Base-by-base conservation (phyloP, 495 filamentous ascomycete genomes). In the Apiosordaria backusii region DNA sequence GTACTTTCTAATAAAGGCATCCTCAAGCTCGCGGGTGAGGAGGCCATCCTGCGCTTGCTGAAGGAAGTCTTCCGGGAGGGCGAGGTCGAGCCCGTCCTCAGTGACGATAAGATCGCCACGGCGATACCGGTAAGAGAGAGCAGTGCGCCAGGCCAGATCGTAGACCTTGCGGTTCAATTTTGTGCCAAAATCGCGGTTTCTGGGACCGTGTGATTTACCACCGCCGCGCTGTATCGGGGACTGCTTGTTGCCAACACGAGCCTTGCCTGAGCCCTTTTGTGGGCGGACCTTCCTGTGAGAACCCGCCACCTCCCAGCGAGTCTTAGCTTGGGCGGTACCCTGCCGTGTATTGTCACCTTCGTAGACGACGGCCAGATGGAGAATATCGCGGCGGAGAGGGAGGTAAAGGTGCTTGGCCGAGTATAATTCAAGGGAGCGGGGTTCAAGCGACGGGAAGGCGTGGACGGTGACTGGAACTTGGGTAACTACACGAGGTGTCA, bases 121-220 rank as follows among this genome's bases (percentile, higher is more conserved):
- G 64, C 85, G 80, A 78, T 93, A 98, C 54, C 96, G 87, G 78
- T 96, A 97, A 69, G 90, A 93, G 63, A 99, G 83, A 1, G 96
- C 96, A 40, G 90, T 98, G 73, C 96, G 87, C 92, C 92, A 98
- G 13, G 96, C 96, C 72, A 96, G 79, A 75, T 97, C 93, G 79
- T 99, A 99, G 58, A 97, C 88, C 83, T 97, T 97, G 69, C 83
- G 83, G 60, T 89, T 93, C 65, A 99, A 82, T 40, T 83, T 85
- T 19, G 92, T 93, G 61, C 86, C 85, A 78, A 98, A 98, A 77
- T 97, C 92, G 67, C 95, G 83, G 35, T 92, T 92, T 68, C 92
- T 87, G 19, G 96, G 96, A 16, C 96, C 96, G 74, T 89, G 88
- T 1, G 89, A 82, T 65, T 93, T 92, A 71, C 92, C 96, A 76